Evolutionary conservation across 495 filamentous ascomycete species (phyloP).

Genomic region (Penicillium coffeae): DNA sequence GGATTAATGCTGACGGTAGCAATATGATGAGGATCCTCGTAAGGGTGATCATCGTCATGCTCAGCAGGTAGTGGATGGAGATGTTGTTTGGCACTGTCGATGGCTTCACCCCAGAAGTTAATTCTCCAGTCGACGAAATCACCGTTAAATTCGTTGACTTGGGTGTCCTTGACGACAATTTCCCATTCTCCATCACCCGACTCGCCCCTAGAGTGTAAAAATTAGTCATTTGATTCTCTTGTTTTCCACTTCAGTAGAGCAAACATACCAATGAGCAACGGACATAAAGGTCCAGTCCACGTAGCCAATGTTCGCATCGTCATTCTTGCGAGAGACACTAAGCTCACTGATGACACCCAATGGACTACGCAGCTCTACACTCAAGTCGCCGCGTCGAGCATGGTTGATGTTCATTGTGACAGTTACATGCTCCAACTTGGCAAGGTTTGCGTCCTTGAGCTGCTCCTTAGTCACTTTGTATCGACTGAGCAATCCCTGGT

Average conservation of each 20-base stretch:
- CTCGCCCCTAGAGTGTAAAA: conserved; percentile 71
- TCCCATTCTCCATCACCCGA: conserved; percentile 84
- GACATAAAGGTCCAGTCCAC: conserved; percentile 98
- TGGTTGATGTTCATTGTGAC: conserved; percentile 96
- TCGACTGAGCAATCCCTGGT: conserved; percentile 68
- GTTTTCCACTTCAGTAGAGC: neutral
- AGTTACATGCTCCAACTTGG: conserved; percentile 86
- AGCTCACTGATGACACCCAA: conserved; percentile 78
- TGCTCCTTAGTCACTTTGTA: conserved; percentile 75
- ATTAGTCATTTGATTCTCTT: conserved; percentile 6
- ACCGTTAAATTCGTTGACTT: conserved; percentile 70
- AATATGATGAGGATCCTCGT: conserved; percentile 48
- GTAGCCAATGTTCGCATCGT: conserved; percentile 68
- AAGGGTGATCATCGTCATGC: conserved; percentile 78
- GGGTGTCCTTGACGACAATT: conserved; percentile 81
- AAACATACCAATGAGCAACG: conserved; percentile 85
- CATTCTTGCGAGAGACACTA: conserved; percentile 63
- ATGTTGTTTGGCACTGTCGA: conserved; percentile 65
- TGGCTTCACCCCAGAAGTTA: conserved; percentile 86
- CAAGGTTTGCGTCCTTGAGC: conserved; percentile 77
- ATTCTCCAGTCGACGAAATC: conserved; percentile 89
- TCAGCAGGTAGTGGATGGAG: conserved; percentile 80
- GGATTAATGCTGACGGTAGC: conserved; percentile 51
- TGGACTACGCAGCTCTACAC: conserved; percentile 87
- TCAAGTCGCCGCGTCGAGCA: conserved; percentile 80